These are phyloP conservation scores for Ministeria vibrans DNA, from an alignment of 78 protist genomes.

Conservation along the genomic window DNA sequence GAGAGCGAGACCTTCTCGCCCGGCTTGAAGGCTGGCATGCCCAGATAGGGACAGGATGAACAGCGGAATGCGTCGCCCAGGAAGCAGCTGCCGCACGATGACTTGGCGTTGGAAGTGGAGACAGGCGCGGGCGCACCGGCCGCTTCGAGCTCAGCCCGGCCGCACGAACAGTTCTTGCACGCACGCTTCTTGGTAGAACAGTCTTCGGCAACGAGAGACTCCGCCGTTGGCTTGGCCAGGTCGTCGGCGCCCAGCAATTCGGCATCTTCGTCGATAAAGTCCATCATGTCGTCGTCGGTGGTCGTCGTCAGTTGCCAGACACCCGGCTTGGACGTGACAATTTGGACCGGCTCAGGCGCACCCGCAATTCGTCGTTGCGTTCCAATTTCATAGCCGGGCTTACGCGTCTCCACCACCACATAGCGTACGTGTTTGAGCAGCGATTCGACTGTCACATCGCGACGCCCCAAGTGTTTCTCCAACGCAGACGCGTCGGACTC, in stretches of 20 bases:
- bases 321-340: too few relatives aligned
- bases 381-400: too few relatives aligned
- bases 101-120: background rate
- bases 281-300: too few relatives aligned
- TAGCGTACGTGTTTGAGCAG: too few relatives aligned
- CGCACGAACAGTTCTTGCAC: slow-evolving; percentile 64
- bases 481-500: too few relatives aligned
- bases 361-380: too few relatives aligned
- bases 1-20: slow-evolving; percentile 48
- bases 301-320: too few relatives aligned
- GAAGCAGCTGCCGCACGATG: slow-evolving; percentile 34
- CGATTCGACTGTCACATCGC: too few relatives aligned
- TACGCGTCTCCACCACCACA: too few relatives aligned
- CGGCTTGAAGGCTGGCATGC: slow-evolving; percentile 66
- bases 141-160: slow-evolving; percentile 19
- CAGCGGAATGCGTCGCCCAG: slow-evolving; percentile 79
- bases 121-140: background rate
- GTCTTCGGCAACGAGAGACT: background rate
- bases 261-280: background rate
- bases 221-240: background rate
- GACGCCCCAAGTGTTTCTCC: too few relatives aligned
- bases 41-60: slow-evolving; percentile 61
- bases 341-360: too few relatives aligned
- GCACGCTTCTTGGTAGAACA: slow-evolving; percentile 13
- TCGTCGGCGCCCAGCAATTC: background rate